These are phyloP conservation scores for Suillus cothurnatus DNA, from an alignment of 768 basidiomycete genomes.

Conservation along the genomic window DNA sequence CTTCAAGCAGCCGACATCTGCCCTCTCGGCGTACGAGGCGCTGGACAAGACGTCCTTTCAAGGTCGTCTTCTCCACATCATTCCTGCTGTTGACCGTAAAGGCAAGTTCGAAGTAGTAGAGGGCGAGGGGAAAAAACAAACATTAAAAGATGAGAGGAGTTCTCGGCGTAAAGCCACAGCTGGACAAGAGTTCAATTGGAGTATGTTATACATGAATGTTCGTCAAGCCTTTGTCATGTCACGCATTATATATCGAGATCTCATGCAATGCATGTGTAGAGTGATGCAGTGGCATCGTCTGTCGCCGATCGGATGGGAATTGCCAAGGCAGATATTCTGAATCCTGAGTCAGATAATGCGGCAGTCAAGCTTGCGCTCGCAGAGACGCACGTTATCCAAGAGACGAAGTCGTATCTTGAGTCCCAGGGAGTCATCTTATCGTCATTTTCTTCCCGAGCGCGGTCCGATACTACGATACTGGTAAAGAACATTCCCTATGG, in stretches of 20 bases:
- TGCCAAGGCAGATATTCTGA: constrained; percentile 84
- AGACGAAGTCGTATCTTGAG: constrained; percentile 91
- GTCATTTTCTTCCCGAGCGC: constrained; percentile 51
- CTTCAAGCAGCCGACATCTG: constrained; percentile 46
- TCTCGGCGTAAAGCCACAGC: constrained; percentile 67
- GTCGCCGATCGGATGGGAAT: constrained; percentile 89
- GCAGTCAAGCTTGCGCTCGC: constrained; percentile 96
- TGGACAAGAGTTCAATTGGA: constrained; percentile 88
- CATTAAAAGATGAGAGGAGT: constrained; percentile 60
- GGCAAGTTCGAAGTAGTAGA: constrained; percentile 46
- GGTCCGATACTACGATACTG: constrained; percentile 82
- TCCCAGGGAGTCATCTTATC: constrained; percentile 68
- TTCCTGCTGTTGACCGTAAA: constrained; percentile 78
- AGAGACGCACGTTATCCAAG: constrained; percentile 94
- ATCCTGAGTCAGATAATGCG: constrained; percentile 76
- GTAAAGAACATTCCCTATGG: constrained; percentile 98
- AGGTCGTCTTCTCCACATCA: constrained; percentile 87
- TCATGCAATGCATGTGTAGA: constrained; percentile 48
- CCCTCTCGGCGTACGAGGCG: constrained; percentile 70
- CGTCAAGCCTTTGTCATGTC: constrained; percentile 39
- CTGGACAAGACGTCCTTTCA: constrained; percentile 88
- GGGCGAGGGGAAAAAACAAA: constrained; percentile 43
- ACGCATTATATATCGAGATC: constrained; percentile 18
- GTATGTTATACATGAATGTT: constrained; percentile 97
- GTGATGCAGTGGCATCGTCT: constrained; percentile 90